Conservation (phyloP, 441 rosid genomes). For the Euphorbia neoarborescens region DNA sequence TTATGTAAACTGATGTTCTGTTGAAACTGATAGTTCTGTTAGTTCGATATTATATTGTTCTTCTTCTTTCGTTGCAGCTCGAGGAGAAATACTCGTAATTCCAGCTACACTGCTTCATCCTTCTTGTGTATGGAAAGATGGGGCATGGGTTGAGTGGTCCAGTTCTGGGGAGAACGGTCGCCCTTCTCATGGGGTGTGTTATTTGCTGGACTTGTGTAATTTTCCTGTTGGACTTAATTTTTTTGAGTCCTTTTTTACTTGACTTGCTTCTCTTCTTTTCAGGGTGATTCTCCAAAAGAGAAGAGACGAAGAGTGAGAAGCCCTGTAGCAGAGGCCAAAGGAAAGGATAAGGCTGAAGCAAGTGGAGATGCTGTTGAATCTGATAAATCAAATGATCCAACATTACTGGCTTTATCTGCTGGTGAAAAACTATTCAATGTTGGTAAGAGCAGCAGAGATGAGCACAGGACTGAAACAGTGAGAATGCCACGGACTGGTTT, state of each 20-base stretch:
- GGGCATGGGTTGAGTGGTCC: conserved; percentile 82
- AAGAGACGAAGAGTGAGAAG: conserved; percentile 56
- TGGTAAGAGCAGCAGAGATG: conserved; percentile 52
- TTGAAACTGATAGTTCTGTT: conserved; percentile 8
- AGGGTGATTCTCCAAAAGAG: conserved; percentile 87
- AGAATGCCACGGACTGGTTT: conserved; percentile 62
- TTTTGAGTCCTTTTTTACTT: conserved; percentile 16
- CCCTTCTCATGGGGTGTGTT: conserved; percentile 45
- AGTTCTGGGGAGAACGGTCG: conserved; percentile 31
- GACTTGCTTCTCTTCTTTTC: conserved; percentile 25
- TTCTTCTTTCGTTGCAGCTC: conserved; percentile 42
- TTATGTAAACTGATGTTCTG: conserved; percentile 1
- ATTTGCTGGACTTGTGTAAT: conserved; percentile 7
- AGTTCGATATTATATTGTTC: conserved; percentile 7
- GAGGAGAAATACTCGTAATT: conserved; percentile 48
- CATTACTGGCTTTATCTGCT: conserved; percentile 45
- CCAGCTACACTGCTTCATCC: conserved; percentile 84
- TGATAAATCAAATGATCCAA: conserved; percentile 41
- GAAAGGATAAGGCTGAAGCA: conserved; percentile 41
- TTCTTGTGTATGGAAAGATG: conserved; percentile 76
- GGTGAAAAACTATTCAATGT: conserved; percentile 56
- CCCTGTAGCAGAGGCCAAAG: conserved; percentile 40
- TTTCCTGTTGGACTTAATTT: conserved; percentile 13
- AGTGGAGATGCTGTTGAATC: conserved; percentile 28
- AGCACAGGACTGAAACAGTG: conserved; percentile 38